Percentiles rank a stretch among this genome's conserved stretches.
Evolutionary conservation across 2,329 filamentous ascomycete genomes (phyloP).

Genomic region (Diaporthe destruens): DNA sequence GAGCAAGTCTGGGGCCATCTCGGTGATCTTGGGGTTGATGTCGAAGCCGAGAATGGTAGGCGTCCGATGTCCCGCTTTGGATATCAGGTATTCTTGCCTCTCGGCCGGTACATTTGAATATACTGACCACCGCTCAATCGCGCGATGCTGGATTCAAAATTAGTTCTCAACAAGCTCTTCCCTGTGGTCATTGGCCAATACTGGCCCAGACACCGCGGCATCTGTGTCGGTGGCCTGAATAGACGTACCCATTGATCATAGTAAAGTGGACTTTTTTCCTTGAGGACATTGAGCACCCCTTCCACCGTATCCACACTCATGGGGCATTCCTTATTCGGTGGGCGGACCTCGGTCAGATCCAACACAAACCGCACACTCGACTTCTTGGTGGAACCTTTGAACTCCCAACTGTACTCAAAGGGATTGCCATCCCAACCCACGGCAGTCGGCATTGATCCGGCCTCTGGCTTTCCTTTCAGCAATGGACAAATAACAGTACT

Average conservation of each 20-base stretch:
- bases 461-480: background rate
- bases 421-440: conserved; percentile 28
- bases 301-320: conserved; percentile 25
- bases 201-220: too few relatives aligned
- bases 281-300: conserved; percentile 13
- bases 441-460: background rate
- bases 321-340: conserved; percentile 16
- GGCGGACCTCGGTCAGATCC: conserved; percentile 13
- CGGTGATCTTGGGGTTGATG: conserved; percentile 17
- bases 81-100: background rate
- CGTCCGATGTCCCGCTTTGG: conserved; percentile 4
- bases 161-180: background rate
- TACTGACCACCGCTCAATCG: conserved; percentile 5
- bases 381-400: conserved; percentile 25
- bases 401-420: conserved; percentile 35
- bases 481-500: conserved; percentile 29
- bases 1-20: conserved; percentile 17
- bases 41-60: conserved; percentile 29
- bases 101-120: conserved; percentile 21
- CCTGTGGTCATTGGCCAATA: background rate
- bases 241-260: conserved; percentile 18
- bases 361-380: conserved; percentile 33
- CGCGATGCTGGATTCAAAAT: conserved; percentile 23
- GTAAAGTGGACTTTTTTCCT: conserved; percentile 25
- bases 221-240: background rate